Conservation (phyloP, 768 basidiomycete genomes). For the Termitomyces sp. region DNA sequence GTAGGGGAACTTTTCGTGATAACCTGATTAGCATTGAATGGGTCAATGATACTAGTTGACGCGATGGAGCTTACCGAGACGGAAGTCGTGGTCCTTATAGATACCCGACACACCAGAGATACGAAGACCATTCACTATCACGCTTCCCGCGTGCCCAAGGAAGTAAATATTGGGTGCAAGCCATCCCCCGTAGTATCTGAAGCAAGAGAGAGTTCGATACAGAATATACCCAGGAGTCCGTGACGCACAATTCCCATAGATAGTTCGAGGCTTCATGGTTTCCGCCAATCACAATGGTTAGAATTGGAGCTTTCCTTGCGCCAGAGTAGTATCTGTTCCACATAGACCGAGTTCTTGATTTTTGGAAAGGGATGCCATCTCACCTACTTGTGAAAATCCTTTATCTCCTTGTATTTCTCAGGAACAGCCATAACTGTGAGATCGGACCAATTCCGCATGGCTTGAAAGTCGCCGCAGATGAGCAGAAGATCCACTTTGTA, state of each 20-base stretch:
- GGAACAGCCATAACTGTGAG: slow-evolving; percentile 90
- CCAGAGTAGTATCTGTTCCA: slow-evolving; percentile 78
- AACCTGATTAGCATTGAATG: slow-evolving; percentile 38
- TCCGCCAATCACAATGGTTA: slow-evolving; percentile 94
- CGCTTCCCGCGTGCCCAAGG: slow-evolving; percentile 85
- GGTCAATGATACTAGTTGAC: background rate
- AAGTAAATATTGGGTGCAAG: slow-evolving; percentile 96
- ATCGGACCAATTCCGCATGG: slow-evolving; percentile 80
- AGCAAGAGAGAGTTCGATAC: background rate
- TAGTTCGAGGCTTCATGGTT: slow-evolving; percentile 98
- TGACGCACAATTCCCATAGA: slow-evolving; percentile 86
- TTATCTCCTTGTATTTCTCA: slow-evolving; percentile 77
- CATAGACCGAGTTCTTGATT: background rate
- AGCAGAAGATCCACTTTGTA: slow-evolving; percentile 82
- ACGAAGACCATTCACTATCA: slow-evolving; percentile 81
- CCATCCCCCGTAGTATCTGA: slow-evolving; percentile 95
- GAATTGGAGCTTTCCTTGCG: slow-evolving; percentile 69
- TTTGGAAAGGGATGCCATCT: background rate
- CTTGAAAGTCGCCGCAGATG: slow-evolving; percentile 96
- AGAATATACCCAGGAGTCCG: background rate
- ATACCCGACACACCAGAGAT: slow-evolving; percentile 94
- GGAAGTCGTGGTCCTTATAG: slow-evolving; percentile 74
- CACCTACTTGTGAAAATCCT: slow-evolving; percentile 76
- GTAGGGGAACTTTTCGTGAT: slow-evolving; percentile 82
- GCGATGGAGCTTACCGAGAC: slow-evolving; percentile 41